Conservation (phyloP, 148 eudicot species). For the Chenopodium quinoa region DNA sequence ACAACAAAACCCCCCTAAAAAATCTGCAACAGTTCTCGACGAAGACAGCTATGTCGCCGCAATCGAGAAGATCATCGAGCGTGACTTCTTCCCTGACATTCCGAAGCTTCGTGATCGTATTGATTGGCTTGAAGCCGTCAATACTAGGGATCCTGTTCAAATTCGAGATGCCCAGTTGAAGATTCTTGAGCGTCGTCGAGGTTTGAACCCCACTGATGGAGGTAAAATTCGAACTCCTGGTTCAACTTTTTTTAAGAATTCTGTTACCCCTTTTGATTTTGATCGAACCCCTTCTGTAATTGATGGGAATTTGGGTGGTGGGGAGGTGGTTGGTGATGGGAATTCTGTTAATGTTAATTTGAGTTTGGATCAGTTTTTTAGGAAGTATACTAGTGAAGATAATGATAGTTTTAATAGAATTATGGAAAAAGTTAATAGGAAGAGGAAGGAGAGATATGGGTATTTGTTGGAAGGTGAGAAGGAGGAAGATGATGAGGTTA, state of each 20-base stretch:
- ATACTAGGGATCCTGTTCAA: conserved; percentile 61
- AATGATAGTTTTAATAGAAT: conserved; percentile 74
- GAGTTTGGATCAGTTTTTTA: conserved; percentile 67
- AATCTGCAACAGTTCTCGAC: conserved; percentile 47
- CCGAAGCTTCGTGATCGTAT: conserved; percentile 89
- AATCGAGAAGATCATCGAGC: conserved; percentile 86
- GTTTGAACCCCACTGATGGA: background rate
- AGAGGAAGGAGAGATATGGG: conserved; percentile 69
- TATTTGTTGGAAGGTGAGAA: conserved; percentile 71
- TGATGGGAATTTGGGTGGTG: conserved; percentile 12
- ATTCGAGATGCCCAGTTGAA: conserved; percentile 93
- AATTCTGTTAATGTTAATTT: conserved; percentile 33
- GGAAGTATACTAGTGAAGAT: conserved; percentile 89
- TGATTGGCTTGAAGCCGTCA: conserved; percentile 86
- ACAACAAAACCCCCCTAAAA: conserved; percentile 28
- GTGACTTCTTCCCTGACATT: conserved; percentile 94
- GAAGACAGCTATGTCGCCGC: conserved; percentile 87
- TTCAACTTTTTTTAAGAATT: conserved; percentile 50
- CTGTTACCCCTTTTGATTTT: conserved; percentile 52
- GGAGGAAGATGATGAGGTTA: conserved; percentile 38
- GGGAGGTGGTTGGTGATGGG: conserved; percentile 25
- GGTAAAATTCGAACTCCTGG: conserved; percentile 67
- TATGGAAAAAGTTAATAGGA: conserved; percentile 76
- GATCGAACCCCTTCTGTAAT: conserved; percentile 42
- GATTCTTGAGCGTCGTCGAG: conserved; percentile 67